A percentile compares a stretch with the other conserved stretches of the same genome.
phyloP scores from a whole-genome alignment of 2,329 filamentous ascomycete species.

The Verticillium longisporum region DNA sequence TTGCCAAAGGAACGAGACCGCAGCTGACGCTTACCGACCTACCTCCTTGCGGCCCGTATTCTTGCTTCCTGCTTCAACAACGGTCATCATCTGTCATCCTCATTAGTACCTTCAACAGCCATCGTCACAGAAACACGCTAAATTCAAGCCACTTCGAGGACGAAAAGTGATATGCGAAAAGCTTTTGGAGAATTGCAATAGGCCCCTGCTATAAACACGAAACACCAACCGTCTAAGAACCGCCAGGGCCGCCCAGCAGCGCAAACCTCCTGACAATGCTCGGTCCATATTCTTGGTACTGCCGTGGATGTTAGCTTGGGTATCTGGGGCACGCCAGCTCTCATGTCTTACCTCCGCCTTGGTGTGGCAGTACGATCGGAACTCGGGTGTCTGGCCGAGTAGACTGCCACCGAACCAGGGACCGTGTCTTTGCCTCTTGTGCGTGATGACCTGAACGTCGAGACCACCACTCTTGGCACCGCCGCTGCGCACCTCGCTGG shows the following conservation, averaged over 20 bases:
- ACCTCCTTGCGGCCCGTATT: too few species aligned
- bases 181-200: background rate
- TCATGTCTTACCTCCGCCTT: slow-evolving; percentile 59
- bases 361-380: slow-evolving; percentile 97
- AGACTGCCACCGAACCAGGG: slow-evolving; percentile 98
- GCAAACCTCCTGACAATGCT: slow-evolving; percentile 94
- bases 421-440: slow-evolving; percentile 94
- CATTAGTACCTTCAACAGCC: background rate
- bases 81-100: background rate
- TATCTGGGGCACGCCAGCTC: background rate
- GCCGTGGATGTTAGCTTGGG: slow-evolving; percentile 12
- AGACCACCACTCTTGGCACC: slow-evolving; percentile 89
- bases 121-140: background rate
- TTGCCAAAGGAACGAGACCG: too few species aligned
- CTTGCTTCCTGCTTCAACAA: background rate
- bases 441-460: slow-evolving; percentile 94
- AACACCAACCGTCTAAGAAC: slow-evolving; percentile 44
- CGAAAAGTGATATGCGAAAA: background rate
- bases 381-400: slow-evolving; percentile 94
- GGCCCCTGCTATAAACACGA: slow-evolving; percentile 1
- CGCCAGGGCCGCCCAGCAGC: slow-evolving; percentile 83
- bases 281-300: slow-evolving; percentile 94
- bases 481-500: slow-evolving; percentile 85
- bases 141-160: background rate
- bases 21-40: too few species aligned